Evolutionary conservation across 2,329 filamentous ascomycete species (phyloP).

Genomic region (Paraphoma chrysanthemicola): DNA sequence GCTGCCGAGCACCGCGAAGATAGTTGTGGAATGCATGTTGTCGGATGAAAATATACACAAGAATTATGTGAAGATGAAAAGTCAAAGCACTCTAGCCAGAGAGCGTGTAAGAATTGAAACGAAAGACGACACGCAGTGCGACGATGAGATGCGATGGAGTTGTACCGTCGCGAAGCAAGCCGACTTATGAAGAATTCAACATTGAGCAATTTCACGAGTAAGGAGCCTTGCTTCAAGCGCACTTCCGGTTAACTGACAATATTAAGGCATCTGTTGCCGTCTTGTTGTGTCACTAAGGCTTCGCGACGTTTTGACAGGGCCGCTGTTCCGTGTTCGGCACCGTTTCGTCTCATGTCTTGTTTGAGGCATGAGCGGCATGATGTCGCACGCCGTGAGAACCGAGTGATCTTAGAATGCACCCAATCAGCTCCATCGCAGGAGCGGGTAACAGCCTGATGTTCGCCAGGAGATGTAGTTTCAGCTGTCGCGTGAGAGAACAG

Average conservation of each 20-base stretch:
- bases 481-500: neutral
- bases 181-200: neutral
- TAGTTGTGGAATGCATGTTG: slow-evolving; percentile 23
- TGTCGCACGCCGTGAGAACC: neutral
- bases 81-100: neutral
- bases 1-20: slow-evolving; percentile 15
- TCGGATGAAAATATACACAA: neutral
- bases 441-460: too few relatives aligned
- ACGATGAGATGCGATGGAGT: neutral
- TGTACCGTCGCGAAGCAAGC: neutral
- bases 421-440: too few relatives aligned
- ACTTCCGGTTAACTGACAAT: neutral
- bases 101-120: neutral
- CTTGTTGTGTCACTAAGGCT: slow-evolving; percentile 6
- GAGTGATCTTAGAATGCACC: neutral
- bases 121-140: neutral
- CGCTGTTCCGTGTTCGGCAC: neutral
- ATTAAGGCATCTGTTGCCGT: neutral
- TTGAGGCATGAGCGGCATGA: slow-evolving; percentile 6
- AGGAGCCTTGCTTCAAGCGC: slow-evolving; percentile 1
- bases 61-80: neutral
- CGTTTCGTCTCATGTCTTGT: slow-evolving; percentile 8
- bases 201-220: neutral
- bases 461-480: neutral
- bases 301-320: slow-evolving; percentile 7